phyloP scores from a whole-genome alignment of 2,329 filamentous ascomycete genomes.

The Pseudofabraea citricarpa region DNA sequence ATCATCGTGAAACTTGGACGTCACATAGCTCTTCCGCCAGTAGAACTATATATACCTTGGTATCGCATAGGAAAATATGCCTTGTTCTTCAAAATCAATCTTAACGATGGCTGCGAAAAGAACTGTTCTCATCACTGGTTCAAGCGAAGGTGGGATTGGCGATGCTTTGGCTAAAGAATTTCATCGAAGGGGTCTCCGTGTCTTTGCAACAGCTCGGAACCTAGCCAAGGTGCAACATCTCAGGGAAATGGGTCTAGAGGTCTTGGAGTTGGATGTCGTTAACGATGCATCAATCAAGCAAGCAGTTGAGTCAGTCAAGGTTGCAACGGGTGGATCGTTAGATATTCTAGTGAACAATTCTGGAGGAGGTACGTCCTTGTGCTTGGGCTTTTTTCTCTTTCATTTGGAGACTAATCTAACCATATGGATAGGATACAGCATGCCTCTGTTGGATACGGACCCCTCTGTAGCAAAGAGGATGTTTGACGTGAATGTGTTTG shows the following conservation, averaged over 20 bases:
- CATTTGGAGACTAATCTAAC: slow-evolving; percentile 17
- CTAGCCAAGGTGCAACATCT: slow-evolving; percentile 28
- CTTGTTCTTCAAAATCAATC: no score
- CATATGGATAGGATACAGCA: slow-evolving; percentile 12
- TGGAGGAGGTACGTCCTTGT: slow-evolving; percentile 22
- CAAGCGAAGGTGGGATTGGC: slow-evolving; percentile 13
- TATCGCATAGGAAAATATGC: no score
- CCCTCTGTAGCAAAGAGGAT: slow-evolving; percentile 21
- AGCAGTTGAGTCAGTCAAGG: slow-evolving; percentile 27
- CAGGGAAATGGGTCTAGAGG: slow-evolving; percentile 23
- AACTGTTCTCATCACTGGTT: slow-evolving; percentile 31
- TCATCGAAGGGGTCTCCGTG: slow-evolving; percentile 30
- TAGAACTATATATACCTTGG: no score
- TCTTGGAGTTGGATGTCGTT: slow-evolving; percentile 35
- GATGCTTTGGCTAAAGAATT: slow-evolving; percentile 34
- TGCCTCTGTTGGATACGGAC: slow-evolving; percentile 29
- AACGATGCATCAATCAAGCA: slow-evolving; percentile 29
- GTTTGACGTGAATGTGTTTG: slow-evolving; percentile 29
- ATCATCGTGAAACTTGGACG: no score
- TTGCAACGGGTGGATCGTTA: slow-evolving; percentile 30
- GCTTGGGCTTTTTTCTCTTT: background rate
- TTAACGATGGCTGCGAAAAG: no score
- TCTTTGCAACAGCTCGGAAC: slow-evolving; percentile 36
- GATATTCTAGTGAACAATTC: slow-evolving; percentile 30
- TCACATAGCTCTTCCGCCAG: no score